These are phyloP conservation scores for Mycena vitilis DNA, from an alignment of 768 basidiomycete genomes.

Conservation along the genomic window DNA sequence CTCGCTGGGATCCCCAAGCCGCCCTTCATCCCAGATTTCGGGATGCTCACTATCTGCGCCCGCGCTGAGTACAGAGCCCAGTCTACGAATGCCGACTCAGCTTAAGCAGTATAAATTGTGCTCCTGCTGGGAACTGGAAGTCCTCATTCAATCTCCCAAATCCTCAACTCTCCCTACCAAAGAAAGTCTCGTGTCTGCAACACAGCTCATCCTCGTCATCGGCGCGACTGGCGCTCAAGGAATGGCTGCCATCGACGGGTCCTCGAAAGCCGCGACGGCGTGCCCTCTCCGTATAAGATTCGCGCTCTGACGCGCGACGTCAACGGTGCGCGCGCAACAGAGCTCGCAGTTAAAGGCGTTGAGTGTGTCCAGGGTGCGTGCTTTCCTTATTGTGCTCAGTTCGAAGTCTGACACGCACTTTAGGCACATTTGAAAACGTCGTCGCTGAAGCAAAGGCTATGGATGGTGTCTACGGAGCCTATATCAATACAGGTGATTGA, in stretches of 20 bases:
- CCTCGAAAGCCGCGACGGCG: constrained; percentile 47
- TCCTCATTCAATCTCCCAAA: not conserved
- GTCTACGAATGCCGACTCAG: too few relatives aligned
- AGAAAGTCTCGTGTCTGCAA: constrained; percentile 15
- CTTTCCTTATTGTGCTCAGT: not conserved
- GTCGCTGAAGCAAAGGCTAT: constrained; percentile 43
- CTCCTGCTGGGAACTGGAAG: not conserved
- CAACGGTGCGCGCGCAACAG: constrained; percentile 47
- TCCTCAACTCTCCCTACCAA: not conserved
- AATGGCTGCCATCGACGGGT: constrained; percentile 51
- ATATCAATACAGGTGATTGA: constrained; percentile 48
- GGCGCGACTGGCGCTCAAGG: constrained; percentile 62
- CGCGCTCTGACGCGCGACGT: constrained; percentile 56
- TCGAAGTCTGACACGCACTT: not conserved
- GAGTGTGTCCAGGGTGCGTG: constrained; percentile 52
- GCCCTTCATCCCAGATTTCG: constrained; percentile 11
- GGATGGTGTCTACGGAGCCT: constrained; percentile 54
- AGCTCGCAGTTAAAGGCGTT: constrained; percentile 49
- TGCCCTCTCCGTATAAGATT: constrained; percentile 54
- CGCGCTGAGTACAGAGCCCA: not conserved
- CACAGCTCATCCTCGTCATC: constrained; percentile 56
- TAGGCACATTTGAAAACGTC: constrained; percentile 46
- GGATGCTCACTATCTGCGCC: not conserved
- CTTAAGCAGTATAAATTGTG: constrained; percentile 10
- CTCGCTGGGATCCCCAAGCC: constrained; percentile 12